A percentile compares a stretch with the other conserved stretches of the same genome.
phyloP scores from a whole-genome alignment of 345 rosid genomes.

The Eucalyptus lansdowneana region DNA sequence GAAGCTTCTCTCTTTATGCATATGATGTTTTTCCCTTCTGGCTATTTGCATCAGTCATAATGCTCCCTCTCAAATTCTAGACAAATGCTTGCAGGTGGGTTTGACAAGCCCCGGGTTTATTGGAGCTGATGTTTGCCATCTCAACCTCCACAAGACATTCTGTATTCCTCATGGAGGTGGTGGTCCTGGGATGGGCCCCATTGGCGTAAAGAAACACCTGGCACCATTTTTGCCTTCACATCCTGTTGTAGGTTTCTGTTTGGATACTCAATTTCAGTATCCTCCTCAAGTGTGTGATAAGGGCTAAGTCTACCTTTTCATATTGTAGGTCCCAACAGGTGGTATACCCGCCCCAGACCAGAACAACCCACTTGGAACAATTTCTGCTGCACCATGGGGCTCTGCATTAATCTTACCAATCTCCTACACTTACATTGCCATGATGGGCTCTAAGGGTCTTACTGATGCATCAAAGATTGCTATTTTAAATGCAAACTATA shows the following conservation, averaged over 20 bases:
- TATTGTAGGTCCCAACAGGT: constrained; percentile 53
- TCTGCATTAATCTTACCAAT: constrained; percentile 96
- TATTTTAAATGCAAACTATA: constrained; percentile 94
- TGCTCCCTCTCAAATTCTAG: background rate
- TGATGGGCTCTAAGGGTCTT: constrained; percentile 98
- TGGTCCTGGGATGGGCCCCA: constrained; percentile 99
- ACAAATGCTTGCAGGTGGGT: constrained; percentile 53
- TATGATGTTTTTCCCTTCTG: background rate
- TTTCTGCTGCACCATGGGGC: constrained; percentile 99
- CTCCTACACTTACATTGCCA: constrained; percentile 84
- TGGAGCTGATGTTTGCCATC: constrained; percentile 99
- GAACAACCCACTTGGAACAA: constrained; percentile 64
- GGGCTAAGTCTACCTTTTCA: background rate
- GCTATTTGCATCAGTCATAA: background rate
- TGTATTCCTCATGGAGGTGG: constrained; percentile 99
- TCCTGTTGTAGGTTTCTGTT: constrained; percentile 63
- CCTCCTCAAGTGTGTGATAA: background rate
- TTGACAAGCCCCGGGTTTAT: constrained; percentile 95
- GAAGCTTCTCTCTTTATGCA: background rate
- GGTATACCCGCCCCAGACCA: constrained; percentile 78
- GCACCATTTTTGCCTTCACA: constrained; percentile 96
- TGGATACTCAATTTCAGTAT: background rate
- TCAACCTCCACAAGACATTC: constrained; percentile 96
- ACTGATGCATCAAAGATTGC: constrained; percentile 96
- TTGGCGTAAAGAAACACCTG: constrained; percentile 94